Evolutionary conservation across 1,284 basidiomycete species (phyloP), one percentile per base, ranked within the genome.

Genomic region (Boletus albobrunnescens): DNA sequence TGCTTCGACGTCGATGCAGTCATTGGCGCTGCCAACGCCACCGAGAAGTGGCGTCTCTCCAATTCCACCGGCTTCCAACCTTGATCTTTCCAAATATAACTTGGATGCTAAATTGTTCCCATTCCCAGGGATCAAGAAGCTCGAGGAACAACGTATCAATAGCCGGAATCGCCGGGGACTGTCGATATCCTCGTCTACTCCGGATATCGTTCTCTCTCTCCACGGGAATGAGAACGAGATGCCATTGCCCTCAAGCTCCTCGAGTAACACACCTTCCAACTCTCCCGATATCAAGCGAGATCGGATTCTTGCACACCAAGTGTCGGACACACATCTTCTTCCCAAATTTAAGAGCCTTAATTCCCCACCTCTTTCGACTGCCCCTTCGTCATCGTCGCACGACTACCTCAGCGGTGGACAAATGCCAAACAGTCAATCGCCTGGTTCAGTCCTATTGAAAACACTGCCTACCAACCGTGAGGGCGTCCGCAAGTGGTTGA

Each of bases 71-170:
- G 75, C 79, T 14, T 81, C 83, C 16, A 74, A 79, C 16, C 76
- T 76, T 30, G 81, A 83, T 58, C 68, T 75, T 55, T 51, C 72
- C 53, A 68, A 79, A 59, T 91, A 91, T 64, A 76, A 77, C 46
- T 55, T 49, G 44, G 83, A 88, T 57, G 76, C 84, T 24, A 94
- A 94, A 64, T 73, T 94, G 17, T 89, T 88, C 64, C 91, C 91
- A 0, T 94, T 94, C 75, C 91, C 91, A 6, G 90, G 87, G 26
- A 84, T 93, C 58, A 76, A 80, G 54, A 78, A 78, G 54, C 73
- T 91, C 27, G 84, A 91, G 63, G 84, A 87, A 59, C 79, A 85
- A 58, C 76, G 81, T 39, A 65, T 65, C 37, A 78, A 75, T 50
- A 78, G 73, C 54, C 76, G 80, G 33, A 74, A 73, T 40, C 77